Conservation (phyloP, 345 rosid genomes). For the Lepidium aucheri region DNA sequence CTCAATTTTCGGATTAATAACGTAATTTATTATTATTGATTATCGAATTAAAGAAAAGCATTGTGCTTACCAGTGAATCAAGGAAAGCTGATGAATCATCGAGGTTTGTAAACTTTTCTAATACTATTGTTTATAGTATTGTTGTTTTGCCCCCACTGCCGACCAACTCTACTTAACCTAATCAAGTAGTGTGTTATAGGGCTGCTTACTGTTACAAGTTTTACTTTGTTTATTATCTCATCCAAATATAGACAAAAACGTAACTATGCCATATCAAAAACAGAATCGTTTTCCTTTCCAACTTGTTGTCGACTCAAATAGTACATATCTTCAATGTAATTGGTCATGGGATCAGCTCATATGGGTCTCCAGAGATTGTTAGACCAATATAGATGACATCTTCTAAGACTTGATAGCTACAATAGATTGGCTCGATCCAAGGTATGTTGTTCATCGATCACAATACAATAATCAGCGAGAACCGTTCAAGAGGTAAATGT, state of each 20-base stretch:
- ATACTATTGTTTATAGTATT: not conserved
- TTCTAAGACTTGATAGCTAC: too few species aligned
- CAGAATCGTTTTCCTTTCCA: not conserved
- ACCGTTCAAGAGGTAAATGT: too few species aligned
- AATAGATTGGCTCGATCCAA: too few species aligned
- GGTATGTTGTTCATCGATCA: too few species aligned
- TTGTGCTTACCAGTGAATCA: not conserved
- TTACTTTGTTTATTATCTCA: not conserved
- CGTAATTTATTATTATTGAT: not conserved
- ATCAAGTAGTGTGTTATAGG: conserved; percentile 2
- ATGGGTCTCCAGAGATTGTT: too few species aligned
- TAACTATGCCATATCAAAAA: not conserved
- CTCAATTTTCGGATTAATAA: not conserved
- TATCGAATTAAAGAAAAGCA: not conserved
- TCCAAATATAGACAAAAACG: not conserved
- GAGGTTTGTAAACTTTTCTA: not conserved
- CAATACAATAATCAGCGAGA: too few species aligned
- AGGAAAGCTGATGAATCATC: conserved; percentile 7
- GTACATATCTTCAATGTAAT: too few species aligned
- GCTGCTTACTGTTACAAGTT: conserved; percentile 11
- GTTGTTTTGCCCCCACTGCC: not conserved
- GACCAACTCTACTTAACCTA: conserved; percentile 12
- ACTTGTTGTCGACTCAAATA: not conserved
- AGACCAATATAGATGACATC: too few species aligned
- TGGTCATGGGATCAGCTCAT: too few species aligned